phyloP scores from a whole-genome alignment of 192 early-diverging fungal species.

The Backusella mclennaniae region DNA sequence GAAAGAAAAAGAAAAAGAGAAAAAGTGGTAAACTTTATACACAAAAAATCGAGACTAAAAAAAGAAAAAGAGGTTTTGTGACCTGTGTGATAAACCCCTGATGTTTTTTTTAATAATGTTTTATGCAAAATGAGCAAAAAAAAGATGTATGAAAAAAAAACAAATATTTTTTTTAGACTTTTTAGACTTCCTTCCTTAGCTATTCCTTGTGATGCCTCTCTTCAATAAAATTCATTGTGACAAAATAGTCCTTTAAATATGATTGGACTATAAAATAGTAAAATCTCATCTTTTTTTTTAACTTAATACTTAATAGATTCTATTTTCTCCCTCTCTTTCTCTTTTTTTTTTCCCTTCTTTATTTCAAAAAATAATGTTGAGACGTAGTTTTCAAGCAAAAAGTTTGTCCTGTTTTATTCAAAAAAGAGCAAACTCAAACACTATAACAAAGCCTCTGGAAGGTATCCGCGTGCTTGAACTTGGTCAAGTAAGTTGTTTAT shows the following conservation, averaged over 20 bases:
- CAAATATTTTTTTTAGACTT: too few relatives aligned
- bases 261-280: background rate
- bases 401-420: background rate
- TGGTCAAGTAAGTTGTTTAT: conserved; percentile 35
- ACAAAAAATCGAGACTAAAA: background rate
- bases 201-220: background rate
- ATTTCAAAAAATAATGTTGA: background rate
- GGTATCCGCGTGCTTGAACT: conserved; percentile 42
- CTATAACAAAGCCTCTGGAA: conserved; percentile 32
- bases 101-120: background rate
- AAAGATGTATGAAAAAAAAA: too few relatives aligned
- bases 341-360: background rate
- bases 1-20: background rate
- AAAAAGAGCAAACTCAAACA: conserved; percentile 1
- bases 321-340: background rate
- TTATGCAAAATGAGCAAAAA: too few relatives aligned
- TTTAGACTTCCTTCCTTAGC: too few relatives aligned
- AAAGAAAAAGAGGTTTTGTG: background rate
- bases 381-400: background rate
- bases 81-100: background rate
- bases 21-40: background rate
- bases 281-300: background rate
- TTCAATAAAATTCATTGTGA: background rate
- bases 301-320: background rate
- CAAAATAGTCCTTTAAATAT: background rate